A percentile compares a stretch with the other conserved stretches of the same genome.
These are phyloP conservation scores for Trapa incisa DNA, from an alignment of 345 rosid genomes.

Conservation along the genomic window DNA sequence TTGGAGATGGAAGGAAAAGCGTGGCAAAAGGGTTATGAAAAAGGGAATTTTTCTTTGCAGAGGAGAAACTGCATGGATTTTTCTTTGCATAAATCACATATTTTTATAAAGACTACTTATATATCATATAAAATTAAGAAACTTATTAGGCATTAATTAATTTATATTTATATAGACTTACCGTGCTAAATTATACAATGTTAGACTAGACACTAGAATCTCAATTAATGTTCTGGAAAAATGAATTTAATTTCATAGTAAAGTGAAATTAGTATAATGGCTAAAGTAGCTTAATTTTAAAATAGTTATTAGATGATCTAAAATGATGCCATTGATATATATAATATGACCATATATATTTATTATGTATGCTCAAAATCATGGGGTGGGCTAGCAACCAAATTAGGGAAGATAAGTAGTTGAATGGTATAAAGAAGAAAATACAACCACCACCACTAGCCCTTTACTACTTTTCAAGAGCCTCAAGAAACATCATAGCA, in stretches of 20 bases:
- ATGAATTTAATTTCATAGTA: not conserved
- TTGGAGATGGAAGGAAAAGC: constrained; percentile 5
- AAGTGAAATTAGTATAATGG: not conserved
- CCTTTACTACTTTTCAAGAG: constrained; percentile 5
- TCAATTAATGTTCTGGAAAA: too few relatives aligned
- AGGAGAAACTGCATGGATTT: too few relatives aligned
- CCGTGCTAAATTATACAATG: too few relatives aligned
- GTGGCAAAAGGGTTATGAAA: constrained; percentile 15
- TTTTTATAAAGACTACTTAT: too few relatives aligned
- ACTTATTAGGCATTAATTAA: too few relatives aligned
- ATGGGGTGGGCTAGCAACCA: constrained; percentile 29
- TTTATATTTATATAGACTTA: too few relatives aligned
- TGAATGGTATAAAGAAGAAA: constrained; percentile 23
- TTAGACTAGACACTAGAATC: too few relatives aligned
- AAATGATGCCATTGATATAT: not conserved
- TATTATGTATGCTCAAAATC: constrained; percentile 7
- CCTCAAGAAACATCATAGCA: not conserved
- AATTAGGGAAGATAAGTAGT: constrained; percentile 32
- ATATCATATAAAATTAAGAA: too few relatives aligned
- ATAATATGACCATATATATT: not conserved
- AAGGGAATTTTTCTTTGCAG: constrained; percentile 12
- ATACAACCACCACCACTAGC: constrained; percentile 23
- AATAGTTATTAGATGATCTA: not conserved
- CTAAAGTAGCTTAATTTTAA: not conserved
- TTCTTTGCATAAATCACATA: too few relatives aligned